Base-by-base conservation (phyloP, 805 yeast species). In the Candida awuae region DNA sequence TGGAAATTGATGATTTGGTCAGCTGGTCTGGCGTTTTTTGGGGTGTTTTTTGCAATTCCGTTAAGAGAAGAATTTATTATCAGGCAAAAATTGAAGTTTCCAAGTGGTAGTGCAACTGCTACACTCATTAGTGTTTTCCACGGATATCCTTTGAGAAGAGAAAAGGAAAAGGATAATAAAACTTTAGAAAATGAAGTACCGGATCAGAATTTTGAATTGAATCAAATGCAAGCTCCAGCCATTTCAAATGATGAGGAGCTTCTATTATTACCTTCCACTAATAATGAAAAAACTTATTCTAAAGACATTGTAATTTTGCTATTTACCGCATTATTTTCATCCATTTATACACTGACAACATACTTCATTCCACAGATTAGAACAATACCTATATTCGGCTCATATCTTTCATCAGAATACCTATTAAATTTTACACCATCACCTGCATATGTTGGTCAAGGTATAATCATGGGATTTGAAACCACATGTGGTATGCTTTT, bases 401-500 rank as follows among this genome's bases (percentile, higher is more conserved):
- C 50, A 1, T 52, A 54, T 32, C 61, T 85, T 15, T 83, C 95
- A 0, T 52, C 62, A 16, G 60, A 67, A 14, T 84, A 84, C 59
- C 68, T 83, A 33, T 84, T 97, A 92, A 79, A 82, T 43, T 73
- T 92, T 43, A 95, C 92, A 57, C 96, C 96, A 0, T 86, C 96
- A 0, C 98, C 98, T 0, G 97, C 97, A 0, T 90, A 90, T 56
- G 73, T 92, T 26, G 98, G 98, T 3, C 98, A 90, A 60, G 98
- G 98, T 4, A 86, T 92, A 29, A 90, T 90, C 41, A 90, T 90
- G 98, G 98, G 98, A 0, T 64, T 87, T 7, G 84, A 88, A 2
- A 87, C 97, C 0, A 94, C 87, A 0, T 70, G 85, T 8, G 83
- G 87, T 46, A 90, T 90, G 98, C 62, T 90, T 30, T 71, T 86